Base-by-base conservation (phyloP, 495 filamentous ascomycete genomes). In the Aspergillus conjunctus region DNA sequence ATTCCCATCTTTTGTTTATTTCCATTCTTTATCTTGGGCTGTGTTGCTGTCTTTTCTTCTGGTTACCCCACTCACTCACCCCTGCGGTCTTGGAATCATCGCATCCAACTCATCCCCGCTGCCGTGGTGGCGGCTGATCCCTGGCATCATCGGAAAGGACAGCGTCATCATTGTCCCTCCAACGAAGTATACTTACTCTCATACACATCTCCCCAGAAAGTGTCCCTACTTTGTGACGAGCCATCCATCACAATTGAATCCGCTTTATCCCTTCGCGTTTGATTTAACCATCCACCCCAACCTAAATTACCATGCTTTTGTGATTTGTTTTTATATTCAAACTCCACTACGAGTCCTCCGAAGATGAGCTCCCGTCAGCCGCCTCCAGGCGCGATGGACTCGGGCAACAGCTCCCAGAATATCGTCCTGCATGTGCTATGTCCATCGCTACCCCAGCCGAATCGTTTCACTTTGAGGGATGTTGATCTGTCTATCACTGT, bases 361-460 rank as follows among this genome's bases (percentile, higher is more conserved):
- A 54, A 14, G 41, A 62, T 56, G 56, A 62, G 26, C 21, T 48
- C 53, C 11, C 2, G 18, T 2, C 34, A 51, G 7, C 31, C 8
- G n/a, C 55, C 44, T 4, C 30, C 45, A 18, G 39, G 37, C 6
- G 44, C 56, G 18, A 17, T 63, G 21, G 60, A 51, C 12, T 49
- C 54, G 14, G 45, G 44, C 7, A 59, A 22, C 18, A 9, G 22
- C 50, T 32, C 52, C 14, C 54, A 33, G 62, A 68, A 45, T 59
- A 72, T 90, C 62, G 83, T 80, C 31, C 72, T 92, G 31, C 79
- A 88, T 63, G 76, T 91, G 45, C 64, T 91, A 10, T 90, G 87
- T 62, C 88, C 87, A 3, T 86, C 86, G 1, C 66, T 79, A 32
- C 82, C 83, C 22, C 77, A 86, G 48, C 77, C 78, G 4, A 76